Base-by-base conservation (phyloP, 345 rosid genomes). In the Rhizophora apiculata region DNA sequence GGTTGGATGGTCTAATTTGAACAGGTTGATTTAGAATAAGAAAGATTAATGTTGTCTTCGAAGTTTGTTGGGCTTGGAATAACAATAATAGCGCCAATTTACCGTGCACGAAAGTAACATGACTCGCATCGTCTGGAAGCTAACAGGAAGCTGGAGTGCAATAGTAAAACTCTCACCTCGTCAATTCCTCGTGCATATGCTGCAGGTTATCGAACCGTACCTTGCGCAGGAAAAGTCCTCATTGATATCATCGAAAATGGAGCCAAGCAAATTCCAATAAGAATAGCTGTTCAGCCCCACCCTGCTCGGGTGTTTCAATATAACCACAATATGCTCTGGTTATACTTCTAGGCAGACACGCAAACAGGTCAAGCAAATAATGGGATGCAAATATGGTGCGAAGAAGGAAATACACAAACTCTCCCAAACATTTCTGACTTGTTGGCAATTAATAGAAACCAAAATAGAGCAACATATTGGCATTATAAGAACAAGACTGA, bases 1-100 rank as follows among this genome's bases (percentile, higher is more conserved):
- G 9, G 79, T 70, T 74, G 75, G 77, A 70, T 67, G 78, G 65
- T 65, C 75, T 61, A 65, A 34, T 69, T 67, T 62, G 54, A 68
- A 60, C 39, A 59, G 32, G 61, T 67, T 74, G 61, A 68, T 75
- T 65, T 68, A 71, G 64, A 62, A 62, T 30, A 60, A 70, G 51
- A 32, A n/a, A 2, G 37, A 21, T 54, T 48, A 6, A 16, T 27
- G 29, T 5, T 5, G 51, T 53, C 39, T 48, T 53, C 21, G 22
- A 8, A 63, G 20, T 15, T 52, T 30, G 15, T 39, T 39, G 46
- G 46, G 16, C 2, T 39, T 11, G 15, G 4, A 9, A 10, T 39
- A 11, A 39, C 7, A 36, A 8, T 37, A 39, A 11, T 39, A 39
- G 2, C 2, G 13, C 2, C 46, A 11, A 39, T 39, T 39, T 9